Evolutionary conservation across 2,329 filamentous ascomycete species (phyloP).

Genomic region (Neonectria hederae): DNA sequence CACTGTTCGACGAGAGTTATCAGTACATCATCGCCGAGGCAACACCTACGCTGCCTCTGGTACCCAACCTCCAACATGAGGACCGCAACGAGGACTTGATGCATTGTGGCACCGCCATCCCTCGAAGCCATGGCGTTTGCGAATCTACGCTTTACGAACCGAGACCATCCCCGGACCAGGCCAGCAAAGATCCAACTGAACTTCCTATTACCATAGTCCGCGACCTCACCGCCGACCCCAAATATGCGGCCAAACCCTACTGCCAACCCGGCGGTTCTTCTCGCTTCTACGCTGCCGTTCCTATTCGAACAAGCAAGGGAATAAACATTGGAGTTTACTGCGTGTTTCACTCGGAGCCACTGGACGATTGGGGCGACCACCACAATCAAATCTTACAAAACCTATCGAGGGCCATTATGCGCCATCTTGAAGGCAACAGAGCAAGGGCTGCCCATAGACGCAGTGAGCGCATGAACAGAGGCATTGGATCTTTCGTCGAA

Average conservation of each 20-base stretch:
- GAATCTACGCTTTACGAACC: constrained; percentile 38
- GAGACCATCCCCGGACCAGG: not conserved
- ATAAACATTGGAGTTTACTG: constrained; percentile 55
- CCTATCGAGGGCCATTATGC: constrained; percentile 48
- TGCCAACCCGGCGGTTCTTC: constrained; percentile 34
- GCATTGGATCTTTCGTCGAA: constrained; percentile 51
- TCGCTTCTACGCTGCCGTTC: constrained; percentile 47
- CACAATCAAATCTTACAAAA: constrained; percentile 41
- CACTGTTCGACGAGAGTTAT: constrained; percentile 58
- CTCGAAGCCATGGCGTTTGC: constrained; percentile 42
- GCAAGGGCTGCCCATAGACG: constrained; percentile 41
- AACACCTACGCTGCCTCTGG: constrained; percentile 52
- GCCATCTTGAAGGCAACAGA: constrained; percentile 47
- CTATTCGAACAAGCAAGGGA: constrained; percentile 33
- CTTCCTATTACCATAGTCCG: constrained; percentile 48
- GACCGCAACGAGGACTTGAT: constrained; percentile 29
- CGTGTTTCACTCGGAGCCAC: constrained; percentile 37
- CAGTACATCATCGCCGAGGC: constrained; percentile 65
- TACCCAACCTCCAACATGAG: constrained; percentile 25
- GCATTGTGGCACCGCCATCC: constrained; percentile 47
- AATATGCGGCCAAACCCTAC: constrained; percentile 41
- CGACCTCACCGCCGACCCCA: constrained; percentile 46
- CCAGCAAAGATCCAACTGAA: not conserved
- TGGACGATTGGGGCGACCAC: constrained; percentile 36
- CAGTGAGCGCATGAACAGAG: constrained; percentile 51